Base-by-base conservation (phyloP, 345 rosid genomes). In the Hirschfeldia incana region DNA sequence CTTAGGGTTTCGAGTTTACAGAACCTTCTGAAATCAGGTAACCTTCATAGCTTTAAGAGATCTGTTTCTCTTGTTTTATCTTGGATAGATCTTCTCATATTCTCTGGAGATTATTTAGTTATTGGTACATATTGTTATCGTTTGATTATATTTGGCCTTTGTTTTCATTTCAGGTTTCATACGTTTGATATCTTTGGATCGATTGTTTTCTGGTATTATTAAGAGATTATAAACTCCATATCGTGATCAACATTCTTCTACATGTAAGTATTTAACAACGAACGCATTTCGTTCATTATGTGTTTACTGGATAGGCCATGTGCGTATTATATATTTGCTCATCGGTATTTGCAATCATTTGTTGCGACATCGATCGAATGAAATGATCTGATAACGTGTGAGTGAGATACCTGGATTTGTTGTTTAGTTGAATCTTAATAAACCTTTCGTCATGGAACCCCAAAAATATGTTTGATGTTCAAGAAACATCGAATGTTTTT, bases 111-210 rank as follows among this genome's bases (percentile, higher is more conserved):
- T 44, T 44, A 10, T 3, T 1, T 44, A 10, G 13, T 9, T 0
- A 29, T 29, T 29, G 32, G n/a, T n/a, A 29, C 32, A 29, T 29
- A 29, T 39, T 39, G 33, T 11, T 16, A 8, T 73, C 46, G 49
- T 12, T 36, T 66, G 73, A 68, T 28, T 70, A 36, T 8, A 36
- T 36, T 1, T 34, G 46, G 55, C 34, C 6, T 36, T 62, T 68
- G 46, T 8, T 74, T 59, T 62, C 5, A 26, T 79, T 79, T 68
- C 82, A 79, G 82, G 70, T 67, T 79, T 44, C 42, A 1, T 65
- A 55, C 12, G 60, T 70, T 70, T 37, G 1, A 15, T 42, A 29
- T 44, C 51, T 44, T 44, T 21, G 61, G 26, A 27, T 37, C 3
- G 6, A 5, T 6, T 16, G 15, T 8, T 21, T 72, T 72, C 36